These are phyloP conservation scores for Fusarium globosum DNA, from an alignment of 2,329 filamentous ascomycete species.

Conservation along the genomic window DNA sequence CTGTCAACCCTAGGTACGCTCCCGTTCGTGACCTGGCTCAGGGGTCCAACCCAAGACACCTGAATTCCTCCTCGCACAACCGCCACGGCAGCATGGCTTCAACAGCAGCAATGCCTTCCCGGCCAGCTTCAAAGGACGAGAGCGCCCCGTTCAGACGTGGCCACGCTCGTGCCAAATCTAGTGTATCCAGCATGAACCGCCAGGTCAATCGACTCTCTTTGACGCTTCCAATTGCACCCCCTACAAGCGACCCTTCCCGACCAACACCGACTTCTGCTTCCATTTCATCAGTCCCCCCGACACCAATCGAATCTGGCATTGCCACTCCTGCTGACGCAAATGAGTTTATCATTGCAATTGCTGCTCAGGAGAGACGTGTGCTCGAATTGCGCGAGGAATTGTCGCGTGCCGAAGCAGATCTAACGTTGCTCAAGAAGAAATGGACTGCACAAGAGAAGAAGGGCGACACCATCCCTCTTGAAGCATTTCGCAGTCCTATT, in stretches of 20 bases:
- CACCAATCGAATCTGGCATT: slow-evolving; percentile 59
- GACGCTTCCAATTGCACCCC: slow-evolving; percentile 69
- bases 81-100: slow-evolving; percentile 34
- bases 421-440: slow-evolving; percentile 82
- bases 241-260: slow-evolving; percentile 63
- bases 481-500: slow-evolving; percentile 61
- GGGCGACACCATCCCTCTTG: slow-evolving; percentile 67
- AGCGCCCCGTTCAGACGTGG: slow-evolving; percentile 55
- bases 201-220: slow-evolving; percentile 69
- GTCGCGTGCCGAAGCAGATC: slow-evolving; percentile 80
- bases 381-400: slow-evolving; percentile 93
- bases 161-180: slow-evolving; percentile 62
- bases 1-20: slow-evolving; percentile 21
- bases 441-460: slow-evolving; percentile 86
- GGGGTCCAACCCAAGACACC: slow-evolving; percentile 20
- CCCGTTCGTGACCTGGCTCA: slow-evolving; percentile 25
- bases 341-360: slow-evolving; percentile 87
- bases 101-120: slow-evolving; percentile 49
- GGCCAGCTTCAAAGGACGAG: slow-evolving; percentile 54
- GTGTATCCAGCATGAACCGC: slow-evolving; percentile 56
- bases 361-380: slow-evolving; percentile 89
- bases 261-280: slow-evolving; percentile 59
- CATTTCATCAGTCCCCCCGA: slow-evolving; percentile 59
- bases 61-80: slow-evolving; percentile 26
- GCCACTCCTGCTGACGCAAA: slow-evolving; percentile 65